A percentile compares a stretch with the other conserved stretches of the same genome.
Evolutionary conservation across 345 rosid species (phyloP).

Genomic region (Raphanus raphanistrum): DNA sequence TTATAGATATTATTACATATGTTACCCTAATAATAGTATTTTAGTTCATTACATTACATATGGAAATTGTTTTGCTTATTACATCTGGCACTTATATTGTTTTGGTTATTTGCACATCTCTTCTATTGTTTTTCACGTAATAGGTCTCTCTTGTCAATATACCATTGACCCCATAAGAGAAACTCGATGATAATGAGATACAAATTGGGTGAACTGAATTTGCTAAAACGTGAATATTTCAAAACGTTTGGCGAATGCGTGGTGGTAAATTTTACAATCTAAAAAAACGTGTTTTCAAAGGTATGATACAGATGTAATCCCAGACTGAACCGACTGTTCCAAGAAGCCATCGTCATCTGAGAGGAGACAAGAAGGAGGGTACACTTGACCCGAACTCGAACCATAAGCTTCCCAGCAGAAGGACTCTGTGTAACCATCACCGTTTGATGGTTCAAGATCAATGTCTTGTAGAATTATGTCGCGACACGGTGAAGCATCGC

Average conservation of each 20-base stretch:
- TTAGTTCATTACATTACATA: neutral
- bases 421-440: conserved; percentile 44
- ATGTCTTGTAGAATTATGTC: conserved; percentile 55
- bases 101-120: neutral
- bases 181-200: neutral
- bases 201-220: neutral
- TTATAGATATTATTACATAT: neutral
- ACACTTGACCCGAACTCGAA: conserved; percentile 50
- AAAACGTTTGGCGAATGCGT: neutral
- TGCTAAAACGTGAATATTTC: neutral
- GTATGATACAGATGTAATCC: conserved; percentile 26
- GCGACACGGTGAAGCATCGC: conserved; percentile 41
- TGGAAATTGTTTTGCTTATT: neutral
- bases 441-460: conserved; percentile 47
- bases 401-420: conserved; percentile 88
- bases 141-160: neutral
- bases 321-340: conserved; percentile 43
- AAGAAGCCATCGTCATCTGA: conserved; percentile 42
- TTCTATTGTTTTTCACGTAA: neutral
- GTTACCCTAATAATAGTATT: neutral
- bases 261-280: neutral
- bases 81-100: neutral
- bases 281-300: conserved; percentile 33
- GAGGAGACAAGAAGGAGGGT: conserved; percentile 67
- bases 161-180: neutral